Evolutionary conservation across 768 basidiomycete species (phyloP).

Genomic region (Hypholoma fasciculare): DNA sequence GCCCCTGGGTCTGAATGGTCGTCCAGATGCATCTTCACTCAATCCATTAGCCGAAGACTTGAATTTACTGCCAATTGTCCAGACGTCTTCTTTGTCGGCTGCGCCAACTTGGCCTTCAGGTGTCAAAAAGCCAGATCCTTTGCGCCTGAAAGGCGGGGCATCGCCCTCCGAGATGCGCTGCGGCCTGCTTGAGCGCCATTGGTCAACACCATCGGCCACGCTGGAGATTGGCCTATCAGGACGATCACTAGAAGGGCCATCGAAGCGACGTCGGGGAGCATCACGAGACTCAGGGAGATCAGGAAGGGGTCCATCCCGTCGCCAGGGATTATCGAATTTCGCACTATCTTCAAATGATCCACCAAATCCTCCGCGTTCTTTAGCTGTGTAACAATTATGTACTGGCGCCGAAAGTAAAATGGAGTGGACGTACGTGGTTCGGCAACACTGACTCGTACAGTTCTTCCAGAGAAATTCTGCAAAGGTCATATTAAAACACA

Average conservation of each 20-base stretch:
- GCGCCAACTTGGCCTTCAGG: slow-evolving; percentile 42
- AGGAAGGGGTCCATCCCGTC: slow-evolving; percentile 85
- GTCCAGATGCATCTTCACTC: slow-evolving; percentile 37
- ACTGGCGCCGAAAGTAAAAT: slow-evolving; percentile 1
- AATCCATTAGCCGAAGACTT: slow-evolving; percentile 48
- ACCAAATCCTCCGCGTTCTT: slow-evolving; percentile 67
- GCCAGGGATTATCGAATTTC: slow-evolving; percentile 85
- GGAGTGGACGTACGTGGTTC: slow-evolving; percentile 82
- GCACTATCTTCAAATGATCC: slow-evolving; percentile 64
- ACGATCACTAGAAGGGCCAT: slow-evolving; percentile 48
- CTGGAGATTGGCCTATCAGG: slow-evolving; percentile 41
- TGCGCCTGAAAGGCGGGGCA: slow-evolving; percentile 49
- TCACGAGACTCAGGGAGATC: slow-evolving; percentile 63
- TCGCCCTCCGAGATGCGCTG: slow-evolving; percentile 47
- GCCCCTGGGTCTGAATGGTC: slow-evolving; percentile 44
- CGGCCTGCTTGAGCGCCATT: slow-evolving; percentile 71
- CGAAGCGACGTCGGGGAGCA: slow-evolving; percentile 64
- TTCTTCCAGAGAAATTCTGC: slow-evolving; percentile 75
- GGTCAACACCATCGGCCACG: slow-evolving; percentile 59
- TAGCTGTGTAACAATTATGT: slow-evolving; percentile 49
- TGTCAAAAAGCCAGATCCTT: slow-evolving; percentile 55
- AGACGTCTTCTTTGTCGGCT: slow-evolving; percentile 80
- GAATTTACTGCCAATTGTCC: slow-evolving; percentile 77
- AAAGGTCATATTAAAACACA: neutral
- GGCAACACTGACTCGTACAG: slow-evolving; percentile 89